These are phyloP conservation scores for Grosmannia serpens DNA, from an alignment of 2,329 filamentous ascomycete species.

Conservation along the genomic window DNA sequence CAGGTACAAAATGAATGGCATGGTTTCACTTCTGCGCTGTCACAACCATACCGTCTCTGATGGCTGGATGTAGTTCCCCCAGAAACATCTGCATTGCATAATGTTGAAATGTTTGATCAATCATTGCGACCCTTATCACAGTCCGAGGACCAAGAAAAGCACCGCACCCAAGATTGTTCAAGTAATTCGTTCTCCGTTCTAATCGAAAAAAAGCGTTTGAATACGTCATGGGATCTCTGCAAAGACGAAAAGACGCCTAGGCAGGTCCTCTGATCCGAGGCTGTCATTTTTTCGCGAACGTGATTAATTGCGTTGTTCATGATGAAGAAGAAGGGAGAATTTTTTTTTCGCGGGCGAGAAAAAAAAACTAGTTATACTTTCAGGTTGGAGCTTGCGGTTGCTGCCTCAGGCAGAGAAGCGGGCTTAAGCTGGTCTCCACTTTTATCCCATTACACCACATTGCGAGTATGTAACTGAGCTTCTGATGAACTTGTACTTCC, in stretches of 20 bases:
- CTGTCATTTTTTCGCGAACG: slow-evolving; percentile 30
- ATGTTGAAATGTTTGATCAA: slow-evolving; percentile 31
- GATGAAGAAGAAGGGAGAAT: slow-evolving; percentile 20
- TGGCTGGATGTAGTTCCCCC: background rate
- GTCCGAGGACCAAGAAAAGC: slow-evolving; percentile 26
- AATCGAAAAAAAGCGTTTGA: slow-evolving; percentile 26
- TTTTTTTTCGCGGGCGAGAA: background rate
- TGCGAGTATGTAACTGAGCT: background rate
- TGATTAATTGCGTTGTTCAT: slow-evolving; percentile 37
- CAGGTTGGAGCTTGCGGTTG: background rate
- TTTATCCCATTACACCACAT: background rate
- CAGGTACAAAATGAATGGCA: too few relatives aligned
- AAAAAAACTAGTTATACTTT: slow-evolving; percentile 5
- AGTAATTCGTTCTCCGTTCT: slow-evolving; percentile 33
- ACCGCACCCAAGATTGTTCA: slow-evolving; percentile 41
- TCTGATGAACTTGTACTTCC: background rate
- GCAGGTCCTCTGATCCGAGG: slow-evolving; percentile 26
- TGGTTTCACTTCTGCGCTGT: too few relatives aligned
- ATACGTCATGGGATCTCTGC: slow-evolving; percentile 28
- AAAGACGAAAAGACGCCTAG: slow-evolving; percentile 1
- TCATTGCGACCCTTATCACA: slow-evolving; percentile 38
- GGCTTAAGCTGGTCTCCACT: background rate
- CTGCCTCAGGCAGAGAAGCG: slow-evolving; percentile 6
- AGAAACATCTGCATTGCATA: background rate
- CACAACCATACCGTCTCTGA: background rate